These are phyloP conservation scores for Leccinum olivaceopallidum DNA, from an alignment of 768 basidiomycete species.

Conservation along the genomic window DNA sequence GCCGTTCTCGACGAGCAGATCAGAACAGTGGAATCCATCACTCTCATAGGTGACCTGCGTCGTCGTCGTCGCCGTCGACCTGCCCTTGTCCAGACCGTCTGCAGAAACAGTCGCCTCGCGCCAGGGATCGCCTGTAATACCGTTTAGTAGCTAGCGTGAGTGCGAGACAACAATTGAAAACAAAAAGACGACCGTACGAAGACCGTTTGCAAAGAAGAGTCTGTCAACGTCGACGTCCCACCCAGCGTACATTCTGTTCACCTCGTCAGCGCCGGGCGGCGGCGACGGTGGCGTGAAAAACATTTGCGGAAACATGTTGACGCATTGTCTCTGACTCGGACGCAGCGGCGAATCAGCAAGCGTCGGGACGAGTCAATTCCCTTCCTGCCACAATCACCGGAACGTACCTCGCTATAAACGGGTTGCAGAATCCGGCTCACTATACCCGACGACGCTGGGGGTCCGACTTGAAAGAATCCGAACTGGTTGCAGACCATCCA, in stretches of 20 bases:
- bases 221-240: neutral
- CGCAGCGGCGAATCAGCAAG: neutral
- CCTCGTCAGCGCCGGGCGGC: neutral
- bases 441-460: slow-evolving; percentile 25
- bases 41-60: neutral
- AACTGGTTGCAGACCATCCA: slow-evolving; percentile 80
- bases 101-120: slow-evolving; percentile 68
- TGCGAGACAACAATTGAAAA: neutral
- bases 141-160: neutral
- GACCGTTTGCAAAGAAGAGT: neutral
- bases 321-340: neutral
- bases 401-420: neutral
- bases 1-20: neutral
- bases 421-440: neutral
- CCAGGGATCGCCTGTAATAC: slow-evolving; percentile 65
- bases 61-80: no score
- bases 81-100: slow-evolving; percentile 39
- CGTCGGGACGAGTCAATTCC: neutral
- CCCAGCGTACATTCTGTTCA: neutral
- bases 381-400: neutral
- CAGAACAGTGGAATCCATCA: neutral
- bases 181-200: neutral
- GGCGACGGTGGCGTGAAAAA: neutral
- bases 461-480: slow-evolving; percentile 48
- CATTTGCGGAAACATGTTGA: neutral